These are phyloP conservation scores for Ministeria vibrans DNA, from an alignment of 78 protist genomes.

Conservation along the genomic window DNA sequence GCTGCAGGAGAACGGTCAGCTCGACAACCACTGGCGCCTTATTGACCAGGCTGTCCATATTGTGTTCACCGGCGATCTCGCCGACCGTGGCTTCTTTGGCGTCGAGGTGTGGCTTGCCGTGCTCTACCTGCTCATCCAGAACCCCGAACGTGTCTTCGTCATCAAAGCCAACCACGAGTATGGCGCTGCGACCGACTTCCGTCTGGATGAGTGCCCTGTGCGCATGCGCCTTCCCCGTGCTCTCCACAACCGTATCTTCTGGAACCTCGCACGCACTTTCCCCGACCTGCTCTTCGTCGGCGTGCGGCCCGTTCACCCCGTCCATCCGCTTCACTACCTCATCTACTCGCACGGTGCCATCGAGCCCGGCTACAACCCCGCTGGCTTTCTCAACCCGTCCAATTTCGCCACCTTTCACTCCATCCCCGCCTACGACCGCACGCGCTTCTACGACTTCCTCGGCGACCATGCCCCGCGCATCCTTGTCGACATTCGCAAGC, in stretches of 20 bases:
- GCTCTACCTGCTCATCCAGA: not conserved
- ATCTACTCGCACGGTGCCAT: slow-evolving; percentile 12
- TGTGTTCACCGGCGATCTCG: slow-evolving; percentile 13
- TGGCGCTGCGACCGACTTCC: slow-evolving; percentile 13
- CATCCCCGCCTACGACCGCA: not conserved
- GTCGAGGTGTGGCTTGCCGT: slow-evolving; percentile 7
- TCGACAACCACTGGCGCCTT: not conserved
- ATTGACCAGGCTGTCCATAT: not conserved
- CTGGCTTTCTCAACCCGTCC: not conserved
- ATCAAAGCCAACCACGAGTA: slow-evolving; percentile 16
- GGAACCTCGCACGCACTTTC: not conserved
- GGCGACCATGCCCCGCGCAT: not conserved
- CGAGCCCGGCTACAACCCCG: slow-evolving; percentile 5
- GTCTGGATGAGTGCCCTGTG: not conserved
- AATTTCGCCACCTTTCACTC: not conserved
- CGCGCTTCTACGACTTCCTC: not conserved
- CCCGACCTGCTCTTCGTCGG: slow-evolving; percentile 14
- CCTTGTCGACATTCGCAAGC: not conserved
- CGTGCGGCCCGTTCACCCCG: not conserved
- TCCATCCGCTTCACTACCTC: not conserved
- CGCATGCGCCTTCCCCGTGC: not conserved
- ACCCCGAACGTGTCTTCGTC: not conserved
- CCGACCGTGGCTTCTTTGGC: slow-evolving; percentile 16
- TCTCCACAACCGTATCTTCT: not conserved
- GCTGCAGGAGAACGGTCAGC: not conserved